Conservation (phyloP, 805 yeast species). For the Aciculoconidium aculeatum region DNA sequence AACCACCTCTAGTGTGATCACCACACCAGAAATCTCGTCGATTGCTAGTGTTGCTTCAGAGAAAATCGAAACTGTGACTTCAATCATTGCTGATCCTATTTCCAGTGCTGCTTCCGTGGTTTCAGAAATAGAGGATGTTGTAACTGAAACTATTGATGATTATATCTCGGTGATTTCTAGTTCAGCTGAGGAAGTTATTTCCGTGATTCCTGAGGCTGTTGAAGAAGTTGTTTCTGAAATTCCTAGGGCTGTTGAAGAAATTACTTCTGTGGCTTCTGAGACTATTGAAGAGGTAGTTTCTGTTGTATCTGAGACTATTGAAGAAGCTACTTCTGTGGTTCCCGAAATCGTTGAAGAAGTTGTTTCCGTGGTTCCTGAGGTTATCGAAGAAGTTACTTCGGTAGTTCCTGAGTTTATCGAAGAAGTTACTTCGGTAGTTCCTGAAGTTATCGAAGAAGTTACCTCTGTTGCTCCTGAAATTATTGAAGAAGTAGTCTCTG, state of each 20-base stretch:
- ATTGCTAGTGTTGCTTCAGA: too few species aligned
- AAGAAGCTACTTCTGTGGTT: conserved; percentile 1
- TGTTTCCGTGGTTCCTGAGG: conserved; percentile 4
- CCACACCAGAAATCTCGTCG: too few species aligned
- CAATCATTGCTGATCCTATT: too few species aligned
- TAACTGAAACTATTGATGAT: too few species aligned
- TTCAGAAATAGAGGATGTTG: too few species aligned
- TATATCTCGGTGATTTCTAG: too few species aligned
- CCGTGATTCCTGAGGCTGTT: too few species aligned
- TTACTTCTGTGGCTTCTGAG: conserved; percentile 4
- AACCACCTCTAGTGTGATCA: too few species aligned
- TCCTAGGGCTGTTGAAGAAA: conserved; percentile 4
- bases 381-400: conserved; percentile 5
- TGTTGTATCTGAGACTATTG: background rate
- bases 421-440: background rate
- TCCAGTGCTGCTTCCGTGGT: too few species aligned
- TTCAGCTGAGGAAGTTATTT: too few species aligned
- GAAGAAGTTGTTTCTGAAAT: background rate
- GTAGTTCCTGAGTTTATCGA: conserved; percentile 6
- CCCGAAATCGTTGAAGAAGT: conserved; percentile 8
- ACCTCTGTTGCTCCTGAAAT: background rate
- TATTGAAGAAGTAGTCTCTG: background rate
- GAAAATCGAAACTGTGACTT: too few species aligned
- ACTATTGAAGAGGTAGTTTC: conserved; percentile 2
- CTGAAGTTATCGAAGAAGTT: conserved; percentile 2